phyloP scores from a whole-genome alignment of 495 filamentous ascomycete species.

The Podospora pseudopauciseta region DNA sequence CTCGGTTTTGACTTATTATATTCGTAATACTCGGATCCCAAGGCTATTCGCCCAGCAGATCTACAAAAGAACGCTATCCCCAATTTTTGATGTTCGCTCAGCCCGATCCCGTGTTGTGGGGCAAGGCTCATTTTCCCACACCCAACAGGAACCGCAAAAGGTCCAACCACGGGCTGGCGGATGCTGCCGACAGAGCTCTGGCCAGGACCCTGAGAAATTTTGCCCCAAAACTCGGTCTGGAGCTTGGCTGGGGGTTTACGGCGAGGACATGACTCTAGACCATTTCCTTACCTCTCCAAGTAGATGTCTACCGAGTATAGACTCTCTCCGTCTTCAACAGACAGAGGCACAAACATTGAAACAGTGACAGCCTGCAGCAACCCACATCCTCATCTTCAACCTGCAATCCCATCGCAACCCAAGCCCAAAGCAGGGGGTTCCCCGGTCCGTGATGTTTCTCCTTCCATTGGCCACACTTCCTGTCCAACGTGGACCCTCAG shows the following conservation, averaged over 20 bases:
- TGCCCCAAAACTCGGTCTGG: background rate
- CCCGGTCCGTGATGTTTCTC: background rate
- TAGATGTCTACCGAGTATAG: background rate
- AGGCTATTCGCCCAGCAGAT: background rate
- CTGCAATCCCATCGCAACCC: constrained; percentile 1
- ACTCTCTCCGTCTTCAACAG: background rate
- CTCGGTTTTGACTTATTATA: background rate
- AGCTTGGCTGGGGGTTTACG: background rate
- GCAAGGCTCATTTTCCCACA: background rate
- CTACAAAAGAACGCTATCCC: background rate
- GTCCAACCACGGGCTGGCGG: background rate
- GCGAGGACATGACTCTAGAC: background rate
- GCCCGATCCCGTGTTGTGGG: background rate
- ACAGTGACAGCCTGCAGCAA: background rate
- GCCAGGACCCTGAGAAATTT: background rate
- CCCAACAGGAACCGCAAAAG: background rate
- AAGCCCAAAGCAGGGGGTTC: background rate
- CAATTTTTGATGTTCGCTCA: background rate
- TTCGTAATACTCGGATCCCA: background rate
- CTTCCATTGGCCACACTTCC: background rate
- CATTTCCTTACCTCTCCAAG: no score
- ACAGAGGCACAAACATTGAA: background rate
- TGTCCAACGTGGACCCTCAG: background rate
- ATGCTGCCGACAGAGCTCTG: background rate
- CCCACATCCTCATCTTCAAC: background rate